Conservation (phyloP, 2,329 filamentous ascomycete species). For the Colletotrichum sp. region DNA sequence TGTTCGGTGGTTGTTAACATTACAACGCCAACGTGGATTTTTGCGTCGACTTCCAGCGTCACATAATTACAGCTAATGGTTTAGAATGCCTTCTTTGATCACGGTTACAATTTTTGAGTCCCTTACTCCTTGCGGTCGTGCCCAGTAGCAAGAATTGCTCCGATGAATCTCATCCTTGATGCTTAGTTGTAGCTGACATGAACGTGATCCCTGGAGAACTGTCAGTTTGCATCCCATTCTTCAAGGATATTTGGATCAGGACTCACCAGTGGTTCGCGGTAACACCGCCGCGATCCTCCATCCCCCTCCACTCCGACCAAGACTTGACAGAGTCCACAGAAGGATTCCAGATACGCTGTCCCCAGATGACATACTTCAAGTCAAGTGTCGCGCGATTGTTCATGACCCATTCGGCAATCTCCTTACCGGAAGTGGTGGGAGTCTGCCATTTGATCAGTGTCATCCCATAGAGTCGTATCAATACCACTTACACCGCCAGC, state of each 20-base stretch:
- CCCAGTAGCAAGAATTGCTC: not conserved
- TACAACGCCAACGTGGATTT: not conserved
- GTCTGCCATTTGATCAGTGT: slow-evolving; percentile 24
- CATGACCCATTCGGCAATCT: slow-evolving; percentile 56
- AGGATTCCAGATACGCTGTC: slow-evolving; percentile 51
- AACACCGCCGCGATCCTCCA: slow-evolving; percentile 45
- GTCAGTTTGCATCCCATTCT: not conserved
- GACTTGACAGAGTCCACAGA: slow-evolving; percentile 37
- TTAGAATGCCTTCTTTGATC: not conserved
- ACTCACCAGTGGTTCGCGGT: slow-evolving; percentile 50
- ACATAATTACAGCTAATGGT: not conserved
- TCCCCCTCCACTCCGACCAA: slow-evolving; percentile 47
- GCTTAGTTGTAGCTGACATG: slow-evolving; percentile 31
- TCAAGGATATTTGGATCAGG: accelerated
- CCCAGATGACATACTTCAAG: slow-evolving; percentile 57
- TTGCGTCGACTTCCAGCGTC: not conserved
- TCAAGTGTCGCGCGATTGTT: slow-evolving; percentile 42
- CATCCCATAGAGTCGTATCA: not conserved
- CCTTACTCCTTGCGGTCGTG: not conserved
- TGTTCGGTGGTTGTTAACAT: not conserved
- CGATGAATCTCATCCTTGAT: not conserved
- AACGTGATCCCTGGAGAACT: slow-evolving; percentile 29
- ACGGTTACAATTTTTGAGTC: not conserved
- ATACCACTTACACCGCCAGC: slow-evolving; percentile 37
- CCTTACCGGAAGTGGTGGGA: slow-evolving; percentile 40